phyloP scores from a whole-genome alignment of 23 red algal genomes.

The Gracilariopsis chorda region DNA sequence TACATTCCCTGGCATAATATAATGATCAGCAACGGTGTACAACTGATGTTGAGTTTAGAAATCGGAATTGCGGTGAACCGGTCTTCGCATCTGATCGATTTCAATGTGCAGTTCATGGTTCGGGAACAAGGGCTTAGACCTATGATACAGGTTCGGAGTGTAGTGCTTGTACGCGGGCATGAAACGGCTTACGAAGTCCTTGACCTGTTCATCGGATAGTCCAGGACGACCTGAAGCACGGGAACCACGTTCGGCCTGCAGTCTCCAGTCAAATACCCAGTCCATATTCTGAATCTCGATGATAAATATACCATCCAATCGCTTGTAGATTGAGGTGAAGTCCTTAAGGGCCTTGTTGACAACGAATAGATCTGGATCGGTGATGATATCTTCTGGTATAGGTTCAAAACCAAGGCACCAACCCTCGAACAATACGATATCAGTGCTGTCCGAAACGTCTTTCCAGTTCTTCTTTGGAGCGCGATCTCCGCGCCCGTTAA shows the following conservation, averaged over 20 bases:
- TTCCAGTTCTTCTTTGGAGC: constrained; percentile 68
- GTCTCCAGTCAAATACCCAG: constrained; percentile 90
- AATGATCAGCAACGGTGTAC: too few relatives aligned
- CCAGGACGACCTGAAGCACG: constrained; percentile 48
- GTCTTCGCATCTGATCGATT: constrained; percentile 48
- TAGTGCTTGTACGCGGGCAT: constrained; percentile 96
- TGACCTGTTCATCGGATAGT: constrained; percentile 83
- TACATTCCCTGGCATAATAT: too few relatives aligned
- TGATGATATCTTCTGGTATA: not conserved
- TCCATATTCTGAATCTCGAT: constrained; percentile 80
- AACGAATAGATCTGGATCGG: constrained; percentile 29
- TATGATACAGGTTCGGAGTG: constrained; percentile 60
- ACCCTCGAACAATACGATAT: constrained; percentile 91
- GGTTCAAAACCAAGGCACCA: constrained; percentile 88
- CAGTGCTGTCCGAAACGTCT: constrained; percentile 11
- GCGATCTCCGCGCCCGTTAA: constrained; percentile 85
- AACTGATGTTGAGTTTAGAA: too few relatives aligned
- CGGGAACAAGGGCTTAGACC: constrained; percentile 2
- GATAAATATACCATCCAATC: constrained; percentile 79
- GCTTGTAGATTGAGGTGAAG: constrained; percentile 56
- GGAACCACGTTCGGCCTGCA: constrained; percentile 81
- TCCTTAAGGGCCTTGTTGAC: constrained; percentile 71
- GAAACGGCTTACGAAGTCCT: constrained; percentile 89
- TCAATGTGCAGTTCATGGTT: constrained; percentile 65
- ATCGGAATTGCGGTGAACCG: constrained; percentile 5